Conservation (phyloP, 2,329 filamentous ascomycete genomes). For the Immersiporthe knoxdaviesiana region DNA sequence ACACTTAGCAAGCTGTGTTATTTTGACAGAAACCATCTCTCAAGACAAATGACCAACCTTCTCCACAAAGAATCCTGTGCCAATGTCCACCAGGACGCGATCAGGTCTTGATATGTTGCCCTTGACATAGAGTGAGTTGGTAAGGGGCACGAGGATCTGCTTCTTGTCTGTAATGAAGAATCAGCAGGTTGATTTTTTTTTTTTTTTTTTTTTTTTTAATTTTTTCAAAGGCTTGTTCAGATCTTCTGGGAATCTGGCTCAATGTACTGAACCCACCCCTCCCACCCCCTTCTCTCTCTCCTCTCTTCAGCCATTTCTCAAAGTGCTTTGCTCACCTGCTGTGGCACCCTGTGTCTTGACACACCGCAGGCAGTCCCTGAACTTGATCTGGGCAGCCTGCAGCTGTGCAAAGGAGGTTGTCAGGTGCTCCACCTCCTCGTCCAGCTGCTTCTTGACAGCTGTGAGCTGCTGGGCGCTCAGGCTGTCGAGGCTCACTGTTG, state of each 20-base stretch:
- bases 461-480: conserved; percentile 85
- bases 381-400: conserved; percentile 86
- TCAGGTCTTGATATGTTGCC: conserved; percentile 76
- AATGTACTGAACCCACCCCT: background rate
- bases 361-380: conserved; percentile 83
- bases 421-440: conserved; percentile 93
- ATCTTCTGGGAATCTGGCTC: background rate
- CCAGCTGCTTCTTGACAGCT: conserved; percentile 92
- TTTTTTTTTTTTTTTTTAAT: too few species aligned
- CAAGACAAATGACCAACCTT: conserved; percentile 63
- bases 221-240: background rate
- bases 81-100: conserved; percentile 86
- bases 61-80: conserved; percentile 92
- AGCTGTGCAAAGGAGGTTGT: conserved; percentile 88
- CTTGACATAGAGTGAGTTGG: conserved; percentile 91
- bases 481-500: conserved; percentile 66
- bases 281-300: background rate
- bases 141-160: conserved; percentile 86
- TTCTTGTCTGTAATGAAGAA: conserved; percentile 42
- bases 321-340: conserved; percentile 31
- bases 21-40: too few species aligned
- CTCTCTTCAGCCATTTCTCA: background rate
- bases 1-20: conserved; percentile 11
- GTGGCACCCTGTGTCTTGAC: conserved; percentile 54
- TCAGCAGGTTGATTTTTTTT: background rate